These are phyloP conservation scores for Eucalyptus erythrocorys DNA, from an alignment of 345 rosid species.

Conservation along the genomic window DNA sequence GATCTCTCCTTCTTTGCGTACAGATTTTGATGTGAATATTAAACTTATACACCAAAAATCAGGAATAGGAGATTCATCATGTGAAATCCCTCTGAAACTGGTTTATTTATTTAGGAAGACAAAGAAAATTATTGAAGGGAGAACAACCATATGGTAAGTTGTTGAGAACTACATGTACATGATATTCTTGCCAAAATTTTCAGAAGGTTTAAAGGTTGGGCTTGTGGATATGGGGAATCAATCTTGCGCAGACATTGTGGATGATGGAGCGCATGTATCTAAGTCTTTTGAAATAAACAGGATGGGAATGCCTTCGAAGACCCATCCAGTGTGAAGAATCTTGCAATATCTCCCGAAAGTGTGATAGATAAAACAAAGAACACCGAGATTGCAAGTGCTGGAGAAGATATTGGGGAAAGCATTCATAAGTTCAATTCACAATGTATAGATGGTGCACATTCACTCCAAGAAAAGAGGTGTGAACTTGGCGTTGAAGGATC, in stretches of 20 bases:
- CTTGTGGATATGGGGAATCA: neutral
- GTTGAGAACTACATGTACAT: neutral
- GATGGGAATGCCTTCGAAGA: neutral
- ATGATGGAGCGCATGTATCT: neutral
- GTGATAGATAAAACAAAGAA: neutral
- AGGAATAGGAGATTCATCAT: neutral
- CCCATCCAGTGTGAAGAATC: neutral
- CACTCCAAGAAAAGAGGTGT: neutral
- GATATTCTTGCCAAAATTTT: neutral
- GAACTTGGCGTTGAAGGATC: neutral
- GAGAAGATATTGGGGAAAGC: neutral
- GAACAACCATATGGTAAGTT: neutral
- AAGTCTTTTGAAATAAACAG: constrained; percentile 5
- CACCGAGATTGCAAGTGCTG: neutral
- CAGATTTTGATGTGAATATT: neutral
- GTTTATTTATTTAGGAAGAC: neutral
- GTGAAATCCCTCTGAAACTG: neutral
- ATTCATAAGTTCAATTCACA: neutral
- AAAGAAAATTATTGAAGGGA: neutral
- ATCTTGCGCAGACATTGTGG: neutral
- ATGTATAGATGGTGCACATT: neutral
- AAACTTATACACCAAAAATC: neutral
- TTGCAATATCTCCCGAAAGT: neutral
- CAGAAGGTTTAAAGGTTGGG: neutral
- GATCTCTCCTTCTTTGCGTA: neutral